Evolutionary conservation across 208 protist species (phyloP), one percentile per base, ranked within the genome.

Genomic region (Borovskyia barvae): DNA sequence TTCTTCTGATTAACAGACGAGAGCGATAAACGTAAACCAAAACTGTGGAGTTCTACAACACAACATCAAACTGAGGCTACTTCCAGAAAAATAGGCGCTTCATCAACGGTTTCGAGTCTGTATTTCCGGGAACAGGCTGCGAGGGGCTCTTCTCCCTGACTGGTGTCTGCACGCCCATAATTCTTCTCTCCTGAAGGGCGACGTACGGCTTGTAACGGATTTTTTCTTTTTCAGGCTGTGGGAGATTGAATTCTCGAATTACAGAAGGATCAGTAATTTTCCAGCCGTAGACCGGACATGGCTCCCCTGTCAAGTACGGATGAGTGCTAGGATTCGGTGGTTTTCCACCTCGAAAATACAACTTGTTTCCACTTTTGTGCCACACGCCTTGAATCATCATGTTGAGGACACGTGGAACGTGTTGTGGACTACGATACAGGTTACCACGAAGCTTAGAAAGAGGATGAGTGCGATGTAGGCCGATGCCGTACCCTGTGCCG

Each of bases 321-420:
- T 95, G 89, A 36, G 77, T 81, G 45, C 83, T 92, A 17, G 89
- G 89, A 39, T 95, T 95, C 37, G 89, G 89, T 8, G 89, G 89
- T 51, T 95, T 95, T 17, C 89, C 89, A 22, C 89, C 89, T 25
- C 85, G 70, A 68, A 93, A 95, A 65, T 95, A 95, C 4, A 95
- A 59, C 57, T 93, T 92, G 7, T 76, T 81, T 12, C 89, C 89
- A 55, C 85, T 93, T 56, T 95, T 95, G 70, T 95, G 89, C 84
- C 85, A 93, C 36, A 92, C 83, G 48, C 89, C 89, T 60, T 95
- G 89, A 69, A 93, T 91, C 85, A 95, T 93, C 85, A 93, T 95
- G 25, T 47, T 80, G 14, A 95, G 53, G 19, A 95, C 85, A 25
- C 89, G 80, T 1, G 89, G 89, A 12, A 93, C 68, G 58, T 93